A percentile compares a stretch with the other conserved stretches of the same genome.
Evolutionary conservation across 768 basidiomycete genomes (phyloP).

Genomic region (Candolleomyces aberdarensis): DNA sequence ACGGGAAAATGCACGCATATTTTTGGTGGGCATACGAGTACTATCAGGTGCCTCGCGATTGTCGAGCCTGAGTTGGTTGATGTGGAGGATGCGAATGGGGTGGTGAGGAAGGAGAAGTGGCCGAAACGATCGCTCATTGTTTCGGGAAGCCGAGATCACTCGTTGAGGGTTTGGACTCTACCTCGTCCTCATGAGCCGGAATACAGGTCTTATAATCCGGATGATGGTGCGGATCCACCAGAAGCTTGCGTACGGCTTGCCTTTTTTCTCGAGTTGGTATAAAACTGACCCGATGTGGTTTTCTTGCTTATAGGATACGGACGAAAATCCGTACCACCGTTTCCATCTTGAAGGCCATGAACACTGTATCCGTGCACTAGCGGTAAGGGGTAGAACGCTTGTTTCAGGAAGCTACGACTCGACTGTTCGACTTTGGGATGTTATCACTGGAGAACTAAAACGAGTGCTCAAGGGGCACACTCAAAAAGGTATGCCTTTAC

Average conservation of each 20-base stretch:
- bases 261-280: constrained; percentile 1
- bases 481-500: constrained; percentile 68
- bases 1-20: constrained; percentile 85
- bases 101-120: constrained; percentile 66
- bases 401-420: constrained; percentile 97
- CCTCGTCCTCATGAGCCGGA: constrained; percentile 69
- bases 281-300: constrained; percentile 4
- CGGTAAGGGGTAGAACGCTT: constrained; percentile 83
- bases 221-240: constrained; percentile 55
- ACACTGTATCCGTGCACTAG: constrained; percentile 89
- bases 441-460: constrained; percentile 76
- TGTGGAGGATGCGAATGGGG: constrained; percentile 60
- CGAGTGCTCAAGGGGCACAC: constrained; percentile 85
- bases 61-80: constrained; percentile 90
- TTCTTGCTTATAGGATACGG: constrained; percentile 45
- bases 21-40: constrained; percentile 95
- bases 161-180: constrained; percentile 57
- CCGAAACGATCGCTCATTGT: constrained; percentile 68
- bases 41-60: constrained; percentile 93
- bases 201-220: constrained; percentile 61
- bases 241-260: constrained; percentile 7
- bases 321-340: constrained; percentile 86
- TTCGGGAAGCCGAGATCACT: constrained; percentile 70
- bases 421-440: constrained; percentile 94
- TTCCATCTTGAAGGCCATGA: constrained; percentile 85